Evolutionary conservation across 2,329 filamentous ascomycete genomes (phyloP), one percentile per base, ranked within the genome.

Genomic region (Elsinoe australis): DNA sequence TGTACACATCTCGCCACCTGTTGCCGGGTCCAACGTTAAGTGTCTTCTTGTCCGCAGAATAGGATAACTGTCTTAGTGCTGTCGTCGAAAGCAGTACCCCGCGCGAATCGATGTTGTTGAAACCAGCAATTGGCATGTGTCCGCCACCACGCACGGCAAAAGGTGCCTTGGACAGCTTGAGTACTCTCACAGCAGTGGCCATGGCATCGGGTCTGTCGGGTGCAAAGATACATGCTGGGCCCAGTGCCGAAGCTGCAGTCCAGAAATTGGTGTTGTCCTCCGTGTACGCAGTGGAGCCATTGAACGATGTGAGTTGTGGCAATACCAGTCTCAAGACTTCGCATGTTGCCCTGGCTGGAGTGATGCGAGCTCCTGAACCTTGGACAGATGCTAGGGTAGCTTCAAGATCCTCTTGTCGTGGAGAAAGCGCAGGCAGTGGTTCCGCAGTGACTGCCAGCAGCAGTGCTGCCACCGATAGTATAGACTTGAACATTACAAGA

Each of bases 221-320:
- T 4, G 39, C 39, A 26, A 44, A 44, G 15, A 44, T 44, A 14
- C 39, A 44, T 44, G 39, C 39, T 17, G 39, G 39, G 26, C 39
- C 26, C 2, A 44, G 39, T 18, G 39, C 39, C 12, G 39, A 44
- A 29, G 39, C 39, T 8, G 39, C 39, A 21, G 39, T 32, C 39
- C 39, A 44, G 39, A 18, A 44, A 15, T 44, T 44, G 14, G 39
- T 44, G 17, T 44, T 44, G 39, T 44, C 39, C 15, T 44, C 39
- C 7, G 4, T 19, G 26, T 44, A 44, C 4, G 39, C 39, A 18
- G 14, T 26, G 14, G 39, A 44, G 10, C 39, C 39, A 14, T 44
- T 44, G 39, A 44, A 44, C 8, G 39, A 44, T 8, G 39, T 32
- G 9, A 7, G 31, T 32, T 44, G 39, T 31, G 26, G 39, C 21